Percentiles rank a stretch among this genome's conserved stretches.
Conservation (phyloP, 805 yeast genomes). For the Sporopachydermia quercuum region DNA sequence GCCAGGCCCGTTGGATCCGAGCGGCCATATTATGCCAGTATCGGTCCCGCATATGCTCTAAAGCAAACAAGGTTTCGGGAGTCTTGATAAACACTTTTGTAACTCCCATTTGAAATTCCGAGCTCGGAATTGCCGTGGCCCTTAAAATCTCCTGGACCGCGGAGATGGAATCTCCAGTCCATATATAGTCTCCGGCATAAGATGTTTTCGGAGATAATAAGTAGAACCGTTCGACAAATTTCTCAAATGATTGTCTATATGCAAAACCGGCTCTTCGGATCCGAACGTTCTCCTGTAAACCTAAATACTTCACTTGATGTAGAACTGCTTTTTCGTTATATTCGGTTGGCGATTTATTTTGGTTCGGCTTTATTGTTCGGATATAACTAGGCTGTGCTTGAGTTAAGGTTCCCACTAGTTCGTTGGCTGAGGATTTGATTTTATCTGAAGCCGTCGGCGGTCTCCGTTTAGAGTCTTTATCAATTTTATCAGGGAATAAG, state of each 20-base stretch:
- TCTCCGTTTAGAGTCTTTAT: conserved; percentile 57
- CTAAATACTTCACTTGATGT: conserved; percentile 91
- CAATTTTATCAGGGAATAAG: conserved; percentile 52
- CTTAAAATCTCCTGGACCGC: conserved; percentile 38
- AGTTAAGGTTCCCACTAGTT: conserved; percentile 75
- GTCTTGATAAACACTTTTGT: conserved; percentile 89
- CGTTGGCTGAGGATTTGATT: conserved; percentile 83
- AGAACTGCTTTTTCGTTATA: conserved; percentile 80
- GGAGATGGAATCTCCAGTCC: conserved; percentile 43
- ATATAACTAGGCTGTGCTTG: conserved; percentile 91
- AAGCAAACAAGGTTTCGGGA: conserved; percentile 89
- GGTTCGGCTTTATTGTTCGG: conserved; percentile 95
- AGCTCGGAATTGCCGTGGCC: conserved; percentile 53
- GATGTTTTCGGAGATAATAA: conserved; percentile 78
- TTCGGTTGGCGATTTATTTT: conserved; percentile 78
- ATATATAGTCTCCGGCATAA: conserved; percentile 71
- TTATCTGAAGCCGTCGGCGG: conserved; percentile 96
- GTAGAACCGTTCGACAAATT: conserved; percentile 89
- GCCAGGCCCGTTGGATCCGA: conserved; percentile 92
- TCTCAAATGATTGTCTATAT: conserved; percentile 90
- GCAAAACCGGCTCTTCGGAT: conserved; percentile 99
- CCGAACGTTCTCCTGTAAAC: conserved; percentile 91
- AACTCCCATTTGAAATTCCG: conserved; percentile 85
- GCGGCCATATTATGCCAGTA: conserved; percentile 99
- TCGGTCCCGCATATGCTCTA: conserved; percentile 91